These are phyloP conservation scores for Septoria linicola DNA, from an alignment of 2,329 filamentous ascomycete genomes.

Conservation along the genomic window DNA sequence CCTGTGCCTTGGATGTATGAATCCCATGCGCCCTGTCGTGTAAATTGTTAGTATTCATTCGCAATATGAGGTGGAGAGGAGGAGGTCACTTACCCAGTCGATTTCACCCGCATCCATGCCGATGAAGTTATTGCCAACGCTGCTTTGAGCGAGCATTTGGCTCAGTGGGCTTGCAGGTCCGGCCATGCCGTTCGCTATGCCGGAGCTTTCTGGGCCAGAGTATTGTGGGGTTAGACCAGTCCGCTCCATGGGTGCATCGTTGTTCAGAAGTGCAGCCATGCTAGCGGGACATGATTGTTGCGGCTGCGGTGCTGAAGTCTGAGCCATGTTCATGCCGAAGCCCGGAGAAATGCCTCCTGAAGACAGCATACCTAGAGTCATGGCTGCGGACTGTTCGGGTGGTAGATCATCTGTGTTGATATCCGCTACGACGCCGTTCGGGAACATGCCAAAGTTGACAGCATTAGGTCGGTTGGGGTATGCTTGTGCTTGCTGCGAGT, in stretches of 20 bases:
- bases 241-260: slow-evolving; percentile 33
- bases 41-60: slow-evolving; percentile 12
- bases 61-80: slow-evolving; percentile 1
- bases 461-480: slow-evolving; percentile 9
- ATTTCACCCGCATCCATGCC: slow-evolving; percentile 53
- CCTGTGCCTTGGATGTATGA: slow-evolving; percentile 63
- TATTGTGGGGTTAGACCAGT: slow-evolving; percentile 39
- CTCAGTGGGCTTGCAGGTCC: slow-evolving; percentile 37
- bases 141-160: slow-evolving; percentile 37
- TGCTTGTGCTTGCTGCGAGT: slow-evolving; percentile 16
- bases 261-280: slow-evolving; percentile 39
- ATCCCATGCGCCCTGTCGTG: slow-evolving; percentile 63
- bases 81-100: slow-evolving; percentile 53
- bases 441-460: slow-evolving; percentile 34
- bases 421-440: slow-evolving; percentile 32
- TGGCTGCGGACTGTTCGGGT: slow-evolving; percentile 64
- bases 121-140: slow-evolving; percentile 44
- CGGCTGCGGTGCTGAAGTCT: slow-evolving; percentile 19
- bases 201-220: slow-evolving; percentile 37
- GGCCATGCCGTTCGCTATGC: slow-evolving; percentile 33
- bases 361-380: slow-evolving; percentile 68
- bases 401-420: slow-evolving; percentile 56
- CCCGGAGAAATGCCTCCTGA: slow-evolving; percentile 58
- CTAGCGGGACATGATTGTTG: slow-evolving; percentile 33
- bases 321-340: slow-evolving; percentile 25